These are phyloP conservation scores for Alternaria infectoria DNA, from an alignment of 2,329 filamentous ascomycete genomes.

Conservation along the genomic window DNA sequence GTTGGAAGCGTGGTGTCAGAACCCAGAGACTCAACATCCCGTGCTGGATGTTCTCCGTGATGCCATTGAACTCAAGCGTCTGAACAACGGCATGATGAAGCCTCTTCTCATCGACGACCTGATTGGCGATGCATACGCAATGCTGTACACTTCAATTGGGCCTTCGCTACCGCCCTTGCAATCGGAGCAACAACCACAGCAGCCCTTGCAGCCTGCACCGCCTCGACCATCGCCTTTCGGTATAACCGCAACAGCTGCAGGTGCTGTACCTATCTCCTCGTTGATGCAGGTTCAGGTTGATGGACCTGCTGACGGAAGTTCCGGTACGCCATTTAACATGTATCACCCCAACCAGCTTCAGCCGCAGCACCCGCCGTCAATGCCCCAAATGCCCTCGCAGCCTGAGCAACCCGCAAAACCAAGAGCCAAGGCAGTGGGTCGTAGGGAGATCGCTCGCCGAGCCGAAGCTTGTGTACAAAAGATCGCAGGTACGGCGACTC, in stretches of 20 bases:
- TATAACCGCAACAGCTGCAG: conserved; percentile 1
- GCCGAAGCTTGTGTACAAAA: conserved; percentile 63
- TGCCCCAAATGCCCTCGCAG: conserved; percentile 20
- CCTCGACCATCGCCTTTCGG: conserved; percentile 10
- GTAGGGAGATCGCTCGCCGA: conserved; percentile 64
- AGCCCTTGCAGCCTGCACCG: conserved; percentile 16
- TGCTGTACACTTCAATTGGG: conserved; percentile 72
- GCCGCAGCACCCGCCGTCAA: conserved; percentile 18
- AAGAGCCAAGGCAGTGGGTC: conserved; percentile 64
- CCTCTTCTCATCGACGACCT: conserved; percentile 85
- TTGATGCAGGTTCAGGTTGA: conserved; percentile 44
- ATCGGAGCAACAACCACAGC: conserved; percentile 49
- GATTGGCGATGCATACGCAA: conserved; percentile 87
- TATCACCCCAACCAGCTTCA: conserved; percentile 36
- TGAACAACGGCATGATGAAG: conserved; percentile 90
- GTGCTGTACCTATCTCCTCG: conserved; percentile 37
- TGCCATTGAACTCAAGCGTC: conserved; percentile 72
- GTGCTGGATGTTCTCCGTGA: conserved; percentile 70
- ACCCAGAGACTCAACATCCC: conserved; percentile 54
- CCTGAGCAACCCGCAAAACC: conserved; percentile 30
- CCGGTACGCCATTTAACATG: conserved; percentile 31
- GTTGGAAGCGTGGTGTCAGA: conserved; percentile 65
- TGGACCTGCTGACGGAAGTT: conserved; percentile 24
- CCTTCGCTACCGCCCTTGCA: conserved; percentile 60
- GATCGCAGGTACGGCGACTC: conserved; percentile 37